Conservation (phyloP, 805 yeast species). For the Saturnispora bothae region DNA sequence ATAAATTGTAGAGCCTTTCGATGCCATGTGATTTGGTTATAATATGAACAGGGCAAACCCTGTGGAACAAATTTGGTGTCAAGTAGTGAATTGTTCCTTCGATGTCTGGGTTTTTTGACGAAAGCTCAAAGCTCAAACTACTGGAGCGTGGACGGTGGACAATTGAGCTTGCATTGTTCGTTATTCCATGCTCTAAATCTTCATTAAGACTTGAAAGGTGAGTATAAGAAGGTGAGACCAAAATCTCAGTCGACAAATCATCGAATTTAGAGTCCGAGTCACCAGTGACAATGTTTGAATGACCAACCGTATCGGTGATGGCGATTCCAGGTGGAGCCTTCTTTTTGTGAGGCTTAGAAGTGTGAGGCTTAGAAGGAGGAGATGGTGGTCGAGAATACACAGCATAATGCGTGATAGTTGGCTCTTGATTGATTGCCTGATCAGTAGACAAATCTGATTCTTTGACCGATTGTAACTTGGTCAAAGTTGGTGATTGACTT, state of each 20-base stretch:
- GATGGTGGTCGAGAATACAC: background rate
- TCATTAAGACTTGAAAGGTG: background rate
- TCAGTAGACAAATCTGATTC: conserved; percentile 1
- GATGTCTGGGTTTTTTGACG: background rate
- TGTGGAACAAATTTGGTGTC: conserved; percentile 5
- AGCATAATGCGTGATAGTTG: background rate
- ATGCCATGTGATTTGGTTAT: conserved; percentile 3
- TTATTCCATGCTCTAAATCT: conserved; percentile 3
- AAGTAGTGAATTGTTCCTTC: conserved; percentile 5
- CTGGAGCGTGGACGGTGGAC: background rate
- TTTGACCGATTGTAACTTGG: background rate
- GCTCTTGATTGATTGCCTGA: background rate
- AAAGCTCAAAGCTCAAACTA: conserved; percentile 1
- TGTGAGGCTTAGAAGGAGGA: background rate
- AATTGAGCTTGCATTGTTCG: background rate
- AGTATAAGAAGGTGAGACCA: no score
- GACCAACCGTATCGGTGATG: conserved; percentile 4
- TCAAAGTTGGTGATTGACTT: background rate
- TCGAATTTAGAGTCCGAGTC: background rate
- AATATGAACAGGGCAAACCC: conserved; percentile 10
- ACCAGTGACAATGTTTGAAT: background rate
- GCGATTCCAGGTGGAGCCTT: conserved; percentile 6
- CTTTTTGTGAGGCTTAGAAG: background rate
- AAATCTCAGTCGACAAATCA: background rate
- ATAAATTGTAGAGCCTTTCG: conserved; percentile 18